Evolutionary conservation across 1,139 yeast species (phyloP).

Genomic region (Kodamaea ohmeri): DNA sequence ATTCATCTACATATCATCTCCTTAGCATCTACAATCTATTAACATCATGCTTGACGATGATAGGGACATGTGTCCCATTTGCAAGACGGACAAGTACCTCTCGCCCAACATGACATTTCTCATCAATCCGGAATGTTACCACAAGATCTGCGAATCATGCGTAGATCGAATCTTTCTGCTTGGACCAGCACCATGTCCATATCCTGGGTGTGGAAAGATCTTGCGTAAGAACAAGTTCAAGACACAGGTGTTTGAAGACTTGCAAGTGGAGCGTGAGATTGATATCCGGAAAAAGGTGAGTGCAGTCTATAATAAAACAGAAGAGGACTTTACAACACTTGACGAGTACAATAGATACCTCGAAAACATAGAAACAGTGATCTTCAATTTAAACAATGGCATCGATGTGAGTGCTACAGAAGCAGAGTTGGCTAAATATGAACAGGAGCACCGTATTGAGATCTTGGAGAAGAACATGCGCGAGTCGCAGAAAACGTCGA

Average conservation of each 20-base stretch:
- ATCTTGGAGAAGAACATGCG: constrained; percentile 65
- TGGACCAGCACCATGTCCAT: constrained; percentile 98
- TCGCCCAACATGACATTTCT: constrained; percentile 92
- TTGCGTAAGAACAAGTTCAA: constrained; percentile 86
- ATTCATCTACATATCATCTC: no score
- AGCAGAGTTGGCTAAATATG: constrained; percentile 64
- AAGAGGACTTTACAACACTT: constrained; percentile 63
- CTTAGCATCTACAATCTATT: no score
- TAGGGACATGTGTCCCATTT: constrained; percentile 92
- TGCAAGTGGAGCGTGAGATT: constrained; percentile 84
- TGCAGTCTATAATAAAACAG: constrained; percentile 75
- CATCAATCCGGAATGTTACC: constrained; percentile 96
- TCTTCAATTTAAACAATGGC: constrained; percentile 71
- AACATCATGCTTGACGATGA: constrained; percentile 20
- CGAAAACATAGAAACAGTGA: constrained; percentile 78
- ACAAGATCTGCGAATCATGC: constrained; percentile 94
- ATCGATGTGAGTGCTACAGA: constrained; percentile 74
- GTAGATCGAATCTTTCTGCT: constrained; percentile 89
- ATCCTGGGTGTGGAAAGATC: constrained; percentile 84
- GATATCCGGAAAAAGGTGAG: constrained; percentile 81
- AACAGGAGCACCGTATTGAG: constrained; percentile 68
- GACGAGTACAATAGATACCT: constrained; percentile 70
- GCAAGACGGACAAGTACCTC: constrained; percentile 90
- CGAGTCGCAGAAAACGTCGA: constrained; percentile 68
- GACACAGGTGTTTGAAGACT: constrained; percentile 88